Evolutionary conservation across 1,284 basidiomycete genomes (phyloP).

Genomic region (Hymenochaete sp.): DNA sequence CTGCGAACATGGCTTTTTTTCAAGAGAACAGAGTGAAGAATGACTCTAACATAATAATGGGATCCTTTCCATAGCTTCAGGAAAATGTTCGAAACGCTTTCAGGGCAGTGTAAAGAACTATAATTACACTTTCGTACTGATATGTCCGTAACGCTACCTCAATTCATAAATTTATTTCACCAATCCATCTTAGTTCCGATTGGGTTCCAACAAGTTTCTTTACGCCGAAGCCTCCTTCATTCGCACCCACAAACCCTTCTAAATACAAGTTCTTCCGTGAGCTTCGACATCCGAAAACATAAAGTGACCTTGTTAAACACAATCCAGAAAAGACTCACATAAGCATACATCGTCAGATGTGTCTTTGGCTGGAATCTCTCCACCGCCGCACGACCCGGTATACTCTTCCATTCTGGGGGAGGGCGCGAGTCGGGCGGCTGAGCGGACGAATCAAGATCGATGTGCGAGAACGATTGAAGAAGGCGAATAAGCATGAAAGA

Average conservation of each 20-base stretch:
- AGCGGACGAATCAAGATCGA: conserved; percentile 38
- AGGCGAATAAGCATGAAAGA: conserved; percentile 59
- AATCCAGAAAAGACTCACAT: conserved; percentile 6
- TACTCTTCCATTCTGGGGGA: conserved; percentile 36
- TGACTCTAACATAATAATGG: not conserved
- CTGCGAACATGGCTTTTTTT: too few species aligned
- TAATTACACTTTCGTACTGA: not conserved
- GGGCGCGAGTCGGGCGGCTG: conserved; percentile 36
- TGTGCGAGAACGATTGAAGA: conserved; percentile 46
- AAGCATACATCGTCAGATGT: conserved; percentile 14
- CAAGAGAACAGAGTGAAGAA: too few species aligned
- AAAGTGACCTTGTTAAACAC: not conserved
- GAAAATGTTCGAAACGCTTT: too few species aligned
- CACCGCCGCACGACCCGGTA: conserved; percentile 5
- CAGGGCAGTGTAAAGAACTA: too few species aligned
- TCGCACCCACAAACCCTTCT: conserved; percentile 15
- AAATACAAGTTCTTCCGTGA: not conserved
- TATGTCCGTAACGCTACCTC: too few species aligned
- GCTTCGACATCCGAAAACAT: not conserved
- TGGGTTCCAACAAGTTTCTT: too few species aligned
- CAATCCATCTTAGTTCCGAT: too few species aligned
- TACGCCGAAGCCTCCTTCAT: conserved; percentile 5
- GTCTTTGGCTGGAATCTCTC: conserved; percentile 15
- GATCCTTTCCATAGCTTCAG: not conserved
- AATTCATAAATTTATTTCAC: not conserved